Evolutionary conservation across 345 rosid genomes (phyloP).

Genomic region (Syzygium jambos): DNA sequence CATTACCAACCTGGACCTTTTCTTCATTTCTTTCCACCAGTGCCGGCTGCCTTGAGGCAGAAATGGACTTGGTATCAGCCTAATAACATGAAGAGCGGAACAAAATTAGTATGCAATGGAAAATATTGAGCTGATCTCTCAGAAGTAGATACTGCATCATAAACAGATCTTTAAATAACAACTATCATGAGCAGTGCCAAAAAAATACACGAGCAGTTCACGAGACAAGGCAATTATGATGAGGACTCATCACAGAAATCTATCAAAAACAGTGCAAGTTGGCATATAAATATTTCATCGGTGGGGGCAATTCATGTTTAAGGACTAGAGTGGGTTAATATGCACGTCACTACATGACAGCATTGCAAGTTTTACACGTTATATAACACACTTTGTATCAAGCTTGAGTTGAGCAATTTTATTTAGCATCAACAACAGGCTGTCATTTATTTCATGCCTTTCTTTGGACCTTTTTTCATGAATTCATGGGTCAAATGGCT

Average conservation of each 20-base stretch:
- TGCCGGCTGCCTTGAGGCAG: constrained; percentile 44
- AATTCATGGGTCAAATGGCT: not conserved
- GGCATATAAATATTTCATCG: not conserved
- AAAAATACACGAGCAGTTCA: not conserved
- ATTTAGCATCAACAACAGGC: not conserved
- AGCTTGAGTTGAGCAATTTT: not conserved
- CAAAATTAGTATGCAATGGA: not conserved
- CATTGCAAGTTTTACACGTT: not conserved
- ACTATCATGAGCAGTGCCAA: not conserved
- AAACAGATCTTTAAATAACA: not conserved
- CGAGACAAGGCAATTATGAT: not conserved
- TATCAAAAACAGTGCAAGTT: not conserved
- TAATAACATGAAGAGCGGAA: constrained; percentile 7
- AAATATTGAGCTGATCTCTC: not conserved
- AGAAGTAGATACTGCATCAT: not conserved
- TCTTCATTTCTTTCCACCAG: constrained; percentile 57
- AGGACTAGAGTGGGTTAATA: not conserved
- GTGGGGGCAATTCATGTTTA: not conserved
- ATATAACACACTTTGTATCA: not conserved
- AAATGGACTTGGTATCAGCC: constrained; percentile 47
- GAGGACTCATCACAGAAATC: not conserved
- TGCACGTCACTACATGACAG: not conserved
- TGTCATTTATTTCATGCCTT: not conserved
- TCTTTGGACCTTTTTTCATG: not conserved
- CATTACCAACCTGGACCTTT: constrained; percentile 45